Conservation (phyloP, 495 filamentous ascomycete species). For the Margaritispora aquatica region DNA sequence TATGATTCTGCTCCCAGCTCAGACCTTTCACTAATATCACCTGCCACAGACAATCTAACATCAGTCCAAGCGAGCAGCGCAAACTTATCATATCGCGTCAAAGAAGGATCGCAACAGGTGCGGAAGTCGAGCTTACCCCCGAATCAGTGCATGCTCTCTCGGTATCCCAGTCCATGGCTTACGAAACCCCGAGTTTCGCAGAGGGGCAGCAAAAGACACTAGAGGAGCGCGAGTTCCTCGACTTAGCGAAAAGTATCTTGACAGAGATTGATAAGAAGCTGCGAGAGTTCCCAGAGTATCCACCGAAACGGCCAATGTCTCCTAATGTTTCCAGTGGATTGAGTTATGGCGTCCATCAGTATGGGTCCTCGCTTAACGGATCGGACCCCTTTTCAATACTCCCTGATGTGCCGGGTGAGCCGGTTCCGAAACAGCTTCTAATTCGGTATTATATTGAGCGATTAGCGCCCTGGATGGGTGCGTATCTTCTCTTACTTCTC, state of each 20-base stretch:
- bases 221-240: neutral
- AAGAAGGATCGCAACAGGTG: conserved; percentile 6
- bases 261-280: neutral
- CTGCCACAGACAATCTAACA: neutral
- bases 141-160: conserved; percentile 7
- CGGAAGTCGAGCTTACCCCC: conserved; percentile 6
- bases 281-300: neutral
- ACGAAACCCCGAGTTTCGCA: neutral
- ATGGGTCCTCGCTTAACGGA: neutral
- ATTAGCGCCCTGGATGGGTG: conserved; percentile 15
- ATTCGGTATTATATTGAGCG: conserved; percentile 10
- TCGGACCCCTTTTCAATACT: conserved; percentile 7
- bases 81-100: neutral
- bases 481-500: too few relatives aligned
- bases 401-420: conserved; percentile 5
- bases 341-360: neutral
- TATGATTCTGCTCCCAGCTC: neutral
- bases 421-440: conserved; percentile 7
- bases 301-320: neutral
- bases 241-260: neutral
- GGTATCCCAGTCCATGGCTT: neutral
- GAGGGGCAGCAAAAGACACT: neutral
- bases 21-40: neutral
- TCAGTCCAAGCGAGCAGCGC: neutral
- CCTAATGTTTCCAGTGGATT: conserved; percentile 5